A percentile compares a stretch with the other conserved stretches of the same genome.
These are phyloP conservation scores for Cruciata laevipes DNA, from an alignment of 257 asterid species.

Conservation along the genomic window DNA sequence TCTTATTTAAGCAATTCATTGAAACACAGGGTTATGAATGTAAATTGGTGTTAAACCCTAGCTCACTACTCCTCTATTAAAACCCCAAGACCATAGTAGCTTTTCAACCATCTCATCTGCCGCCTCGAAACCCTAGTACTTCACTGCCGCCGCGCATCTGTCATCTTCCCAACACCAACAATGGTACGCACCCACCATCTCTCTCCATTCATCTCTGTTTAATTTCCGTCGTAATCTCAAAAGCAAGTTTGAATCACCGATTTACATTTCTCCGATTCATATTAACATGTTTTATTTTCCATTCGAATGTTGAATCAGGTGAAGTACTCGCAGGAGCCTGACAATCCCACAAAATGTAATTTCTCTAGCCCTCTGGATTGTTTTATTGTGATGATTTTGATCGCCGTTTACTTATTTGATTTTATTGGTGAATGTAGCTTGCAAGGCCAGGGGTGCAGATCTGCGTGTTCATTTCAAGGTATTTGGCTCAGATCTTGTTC, in stretches of 20 bases:
- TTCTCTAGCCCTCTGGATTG: not conserved
- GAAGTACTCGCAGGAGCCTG: constrained; percentile 75
- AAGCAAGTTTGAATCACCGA: not conserved
- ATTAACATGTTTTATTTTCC: not conserved
- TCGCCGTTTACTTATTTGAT: not conserved
- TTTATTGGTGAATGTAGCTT: constrained; percentile 39
- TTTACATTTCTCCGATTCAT: not conserved
- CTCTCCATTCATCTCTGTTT: not conserved
- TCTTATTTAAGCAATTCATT: too few relatives aligned
- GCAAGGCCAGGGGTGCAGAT: constrained; percentile 72
- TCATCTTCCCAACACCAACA: not conserved
- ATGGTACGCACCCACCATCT: not conserved
- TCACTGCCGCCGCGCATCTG: not conserved
- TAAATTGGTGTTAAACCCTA: not conserved
- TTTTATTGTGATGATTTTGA: not conserved
- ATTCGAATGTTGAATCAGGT: constrained; percentile 27
- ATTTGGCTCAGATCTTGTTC: not conserved
- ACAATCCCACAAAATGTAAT: constrained; percentile 59
- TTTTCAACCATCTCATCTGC: not conserved
- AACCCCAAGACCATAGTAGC: not conserved
- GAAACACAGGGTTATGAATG: not conserved
- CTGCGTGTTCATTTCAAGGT: constrained; percentile 83
- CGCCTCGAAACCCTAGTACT: not conserved
- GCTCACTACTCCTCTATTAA: not conserved
- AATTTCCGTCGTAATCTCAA: not conserved